Percentiles rank a stretch among this genome's conserved stretches.
These are phyloP conservation scores for Nematocida displodere DNA, from an alignment of 371 early-diverging fungal genomes.

Conservation along the genomic window DNA sequence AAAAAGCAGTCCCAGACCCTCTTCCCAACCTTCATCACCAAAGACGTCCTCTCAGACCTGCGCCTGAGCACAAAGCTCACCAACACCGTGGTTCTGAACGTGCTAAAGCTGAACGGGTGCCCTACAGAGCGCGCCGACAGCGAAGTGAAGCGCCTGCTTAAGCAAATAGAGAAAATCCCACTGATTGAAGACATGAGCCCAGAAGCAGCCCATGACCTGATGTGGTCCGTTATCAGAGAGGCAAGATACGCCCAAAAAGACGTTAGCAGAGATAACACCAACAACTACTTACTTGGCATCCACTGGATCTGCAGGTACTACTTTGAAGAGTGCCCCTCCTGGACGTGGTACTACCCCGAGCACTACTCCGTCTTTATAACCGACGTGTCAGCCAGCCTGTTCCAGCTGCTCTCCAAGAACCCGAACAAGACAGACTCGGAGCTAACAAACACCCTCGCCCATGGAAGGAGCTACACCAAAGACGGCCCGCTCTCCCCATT, in stretches of 20 bases:
- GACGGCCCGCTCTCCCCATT: slow-evolving; percentile 11
- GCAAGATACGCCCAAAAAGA: background rate
- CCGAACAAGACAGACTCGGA: background rate
- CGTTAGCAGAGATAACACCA: background rate
- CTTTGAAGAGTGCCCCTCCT: background rate
- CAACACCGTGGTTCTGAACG: background rate
- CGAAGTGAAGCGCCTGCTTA: background rate
- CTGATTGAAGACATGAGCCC: background rate
- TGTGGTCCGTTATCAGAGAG: background rate
- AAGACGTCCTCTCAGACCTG: background rate
- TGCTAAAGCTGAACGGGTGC: background rate
- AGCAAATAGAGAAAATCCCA: background rate
- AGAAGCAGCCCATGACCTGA: background rate
- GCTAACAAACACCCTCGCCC: background rate
- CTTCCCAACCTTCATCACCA: background rate
- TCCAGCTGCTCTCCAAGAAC: background rate
- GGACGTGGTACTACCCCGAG: slow-evolving; percentile 1
- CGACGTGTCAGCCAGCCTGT: background rate
- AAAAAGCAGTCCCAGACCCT: background rate
- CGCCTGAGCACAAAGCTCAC: background rate
- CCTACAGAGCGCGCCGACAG: background rate
- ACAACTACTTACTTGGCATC: background rate
- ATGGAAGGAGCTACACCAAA: background rate
- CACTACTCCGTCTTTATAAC: slow-evolving; percentile 14
- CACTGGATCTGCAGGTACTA: slow-evolving; percentile 3